Percentiles rank a stretch among this genome's conserved stretches.
These are phyloP conservation scores for Aspergillus fumigatiaffinis DNA, from an alignment of 2,329 filamentous ascomycete species.

Conservation along the genomic window DNA sequence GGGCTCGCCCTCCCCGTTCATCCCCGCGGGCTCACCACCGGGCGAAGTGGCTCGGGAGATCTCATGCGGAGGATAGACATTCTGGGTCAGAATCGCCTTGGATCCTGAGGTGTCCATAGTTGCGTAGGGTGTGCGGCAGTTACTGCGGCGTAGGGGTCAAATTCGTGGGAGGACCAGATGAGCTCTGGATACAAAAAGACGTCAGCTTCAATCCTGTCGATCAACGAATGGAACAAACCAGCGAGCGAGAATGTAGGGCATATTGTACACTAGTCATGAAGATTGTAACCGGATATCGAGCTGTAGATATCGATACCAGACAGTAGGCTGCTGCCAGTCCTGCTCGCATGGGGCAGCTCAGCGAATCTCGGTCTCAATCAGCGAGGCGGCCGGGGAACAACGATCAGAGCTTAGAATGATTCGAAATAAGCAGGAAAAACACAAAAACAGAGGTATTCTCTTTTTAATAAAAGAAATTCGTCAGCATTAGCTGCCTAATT, in stretches of 20 bases:
- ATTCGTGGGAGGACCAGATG: constrained; percentile 19
- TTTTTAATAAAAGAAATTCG: not conserved
- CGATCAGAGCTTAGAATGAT: constrained; percentile 4
- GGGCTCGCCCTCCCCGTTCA: constrained; percentile 52
- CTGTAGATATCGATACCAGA: constrained; percentile 19
- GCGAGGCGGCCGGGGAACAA: constrained; percentile 12
- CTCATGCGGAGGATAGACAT: constrained; percentile 53
- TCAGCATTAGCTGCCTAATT: constrained; percentile 6
- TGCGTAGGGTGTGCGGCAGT: constrained; percentile 14
- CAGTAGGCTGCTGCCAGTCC: constrained; percentile 21
- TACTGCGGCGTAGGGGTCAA: constrained; percentile 14
- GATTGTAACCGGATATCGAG: constrained; percentile 15
- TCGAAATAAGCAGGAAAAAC: not conserved
- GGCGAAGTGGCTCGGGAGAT: constrained; percentile 85
- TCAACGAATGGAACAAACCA: not conserved
- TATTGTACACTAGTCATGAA: constrained; percentile 19
- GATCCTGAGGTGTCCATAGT: constrained; percentile 35
- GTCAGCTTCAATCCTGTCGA: constrained; percentile 20
- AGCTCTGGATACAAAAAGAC: constrained; percentile 20
- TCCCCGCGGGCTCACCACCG: constrained; percentile 50
- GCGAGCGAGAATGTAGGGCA: not conserved
- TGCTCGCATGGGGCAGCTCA: constrained; percentile 23
- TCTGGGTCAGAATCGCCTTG: constrained; percentile 35
- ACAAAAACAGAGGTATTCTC: not conserved
- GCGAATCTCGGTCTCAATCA: constrained; percentile 9